Evolutionary conservation across 257 asterid genomes (phyloP), one percentile per base, ranked within the genome.

Genomic region (Thymus quinquecostatus): DNA sequence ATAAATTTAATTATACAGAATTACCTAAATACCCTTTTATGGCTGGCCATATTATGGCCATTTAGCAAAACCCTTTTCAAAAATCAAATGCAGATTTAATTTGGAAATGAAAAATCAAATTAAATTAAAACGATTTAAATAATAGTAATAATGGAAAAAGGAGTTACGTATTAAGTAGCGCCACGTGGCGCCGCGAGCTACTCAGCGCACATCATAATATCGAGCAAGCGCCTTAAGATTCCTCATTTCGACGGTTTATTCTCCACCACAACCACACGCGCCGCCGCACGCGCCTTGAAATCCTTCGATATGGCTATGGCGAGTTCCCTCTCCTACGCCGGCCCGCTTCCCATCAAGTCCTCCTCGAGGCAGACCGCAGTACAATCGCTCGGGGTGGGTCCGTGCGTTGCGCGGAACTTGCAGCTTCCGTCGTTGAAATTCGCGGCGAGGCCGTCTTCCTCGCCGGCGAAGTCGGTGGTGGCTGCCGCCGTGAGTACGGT

Each of bases 401-500:
- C 77, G 14, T 76, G 67, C 71, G 53, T 29, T 41, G 21, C 75
- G n/a, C 70, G 55, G 1, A 45, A 11, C 64, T 57, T 68, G 32
- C 69, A 6, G 43, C 72, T 77, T 21, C 80, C 77, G 13, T 69
- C 71, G 0, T 44, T 85, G 53, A 80, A 66, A 73, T 75, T 78
- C 71, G 28, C 82, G 48, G 80, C 78, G 41, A 75, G 75, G 21
- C 49, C 66, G 14, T 50, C 71, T 34, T 59, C 73, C 77, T 68
- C 73, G 12, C 21, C 71, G 8, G 28, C 69, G 59, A 14, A 43
- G 66, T 27, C 67, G 32, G 68, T 70, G 57, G 75, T 68, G 10
- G 84, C 78, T 10, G 75, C 88, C 0, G 72, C 86, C 50, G 54
- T 71, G 28, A 70, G 75, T 75, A 64, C 88, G 9, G 83, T 82